These are phyloP conservation scores for Cercophora scortea DNA, from an alignment of 495 filamentous ascomycete genomes.

Conservation along the genomic window DNA sequence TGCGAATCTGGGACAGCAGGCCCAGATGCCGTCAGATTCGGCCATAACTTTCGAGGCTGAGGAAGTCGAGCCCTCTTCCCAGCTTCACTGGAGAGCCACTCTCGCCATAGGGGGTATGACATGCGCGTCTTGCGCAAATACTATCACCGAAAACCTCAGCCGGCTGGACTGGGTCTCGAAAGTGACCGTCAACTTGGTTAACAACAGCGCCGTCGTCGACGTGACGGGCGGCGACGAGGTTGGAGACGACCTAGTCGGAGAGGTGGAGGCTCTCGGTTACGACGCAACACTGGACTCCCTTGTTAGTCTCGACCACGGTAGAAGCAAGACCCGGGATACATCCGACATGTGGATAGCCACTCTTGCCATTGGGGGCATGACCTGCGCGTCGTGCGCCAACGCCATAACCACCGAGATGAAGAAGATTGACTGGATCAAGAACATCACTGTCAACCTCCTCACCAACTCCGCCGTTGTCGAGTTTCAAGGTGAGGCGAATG, in stretches of 20 bases:
- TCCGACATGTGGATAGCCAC: slow-evolving; percentile 44
- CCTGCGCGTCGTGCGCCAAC: slow-evolving; percentile 67
- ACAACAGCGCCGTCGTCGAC: slow-evolving; percentile 61
- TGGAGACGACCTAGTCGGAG: slow-evolving; percentile 50
- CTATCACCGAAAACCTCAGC: slow-evolving; percentile 58
- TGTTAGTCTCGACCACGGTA: slow-evolving; percentile 16
- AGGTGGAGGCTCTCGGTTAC: slow-evolving; percentile 77
- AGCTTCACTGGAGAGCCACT: slow-evolving; percentile 43
- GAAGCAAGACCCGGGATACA: slow-evolving; percentile 18
- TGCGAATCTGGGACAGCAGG: not conserved
- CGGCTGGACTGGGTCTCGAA: slow-evolving; percentile 54
- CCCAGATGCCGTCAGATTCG: slow-evolving; percentile 12
- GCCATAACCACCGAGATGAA: slow-evolving; percentile 57
- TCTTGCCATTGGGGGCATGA: slow-evolving; percentile 76
- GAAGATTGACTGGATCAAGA: slow-evolving; percentile 53
- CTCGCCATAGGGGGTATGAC: slow-evolving; percentile 79
- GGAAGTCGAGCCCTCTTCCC: not conserved
- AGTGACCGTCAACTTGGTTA: slow-evolving; percentile 60
- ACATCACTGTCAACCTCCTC: slow-evolving; percentile 61
- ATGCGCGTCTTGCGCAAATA: slow-evolving; percentile 67
- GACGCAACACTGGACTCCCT: slow-evolving; percentile 57
- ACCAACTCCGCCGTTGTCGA: slow-evolving; percentile 63
- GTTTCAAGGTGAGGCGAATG: slow-evolving; percentile 46
- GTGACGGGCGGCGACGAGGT: slow-evolving; percentile 49
- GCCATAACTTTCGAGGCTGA: slow-evolving; percentile 19